Evolutionary conservation across 305 asterid genomes (phyloP), one percentile per base, ranked within the genome.

Genomic region (Rubia occidens): DNA sequence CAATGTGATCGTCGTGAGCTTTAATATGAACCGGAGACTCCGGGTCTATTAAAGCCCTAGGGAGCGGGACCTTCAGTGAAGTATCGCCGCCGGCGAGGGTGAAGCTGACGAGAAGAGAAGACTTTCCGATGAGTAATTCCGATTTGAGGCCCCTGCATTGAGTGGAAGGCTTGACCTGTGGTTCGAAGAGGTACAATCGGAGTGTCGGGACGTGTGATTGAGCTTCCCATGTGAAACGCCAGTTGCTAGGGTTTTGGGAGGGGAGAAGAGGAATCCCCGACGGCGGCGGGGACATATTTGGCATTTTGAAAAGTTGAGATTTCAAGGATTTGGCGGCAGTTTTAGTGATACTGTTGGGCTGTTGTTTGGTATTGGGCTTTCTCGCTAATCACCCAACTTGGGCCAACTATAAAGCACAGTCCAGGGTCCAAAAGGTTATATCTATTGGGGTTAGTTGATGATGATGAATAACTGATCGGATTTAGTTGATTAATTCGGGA

Each of bases 191-290:
- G 45, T 83, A 83, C 53, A 90, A 79, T 13, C 97, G 95, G 61
- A 90, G 84, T 40, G 81, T 71, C 40, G 97, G 72, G 21, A 81
- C 70, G 80, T 90, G 96, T 40, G 93, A 89, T 64, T 94, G 97
- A 54, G 96, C 82, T 79, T 94, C 96, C 97, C 96, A 90, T 40
- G 85, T 75, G 85, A 82, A 94, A 66, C 81, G 82, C 99, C 97
- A 94, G 69, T 70, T 68, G 69, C 74, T 79, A 77, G 85, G 81
- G 85, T 68, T 86, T 56, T 62, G 79, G 66, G 78, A 74, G 70
- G 79, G 74, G 79, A 70, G 75, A 58, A 70, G 56, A 21, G 77
- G 72, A 26, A 69, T 69, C 74, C 76, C 65, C n/a, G 69, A 75
- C n/a, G 69, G 64, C 29, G 78, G n/a, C 2, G 77, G 86, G 20